Evolutionary conservation across 495 filamentous ascomycete genomes (phyloP).

Genomic region (Xylaria sp.): DNA sequence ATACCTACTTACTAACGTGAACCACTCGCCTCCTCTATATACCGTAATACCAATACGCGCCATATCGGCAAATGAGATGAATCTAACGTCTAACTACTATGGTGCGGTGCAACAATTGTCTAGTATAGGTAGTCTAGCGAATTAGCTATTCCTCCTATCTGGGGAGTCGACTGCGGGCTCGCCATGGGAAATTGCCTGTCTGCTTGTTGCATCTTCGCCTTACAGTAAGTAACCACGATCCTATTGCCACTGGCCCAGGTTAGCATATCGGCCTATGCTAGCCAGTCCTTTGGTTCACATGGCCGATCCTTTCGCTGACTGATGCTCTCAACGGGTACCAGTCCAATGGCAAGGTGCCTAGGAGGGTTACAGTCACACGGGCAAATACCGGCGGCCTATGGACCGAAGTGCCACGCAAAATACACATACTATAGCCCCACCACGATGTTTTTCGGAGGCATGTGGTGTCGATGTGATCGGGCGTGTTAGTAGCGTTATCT

Average conservation of each 20-base stretch:
- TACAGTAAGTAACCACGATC: conserved; percentile 26
- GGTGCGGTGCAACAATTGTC: not conserved
- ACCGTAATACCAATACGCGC: not conserved
- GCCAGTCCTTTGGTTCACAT: conserved; percentile 43
- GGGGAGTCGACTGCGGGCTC: not conserved
- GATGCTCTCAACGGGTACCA: conserved; percentile 32
- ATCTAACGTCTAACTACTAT: not conserved
- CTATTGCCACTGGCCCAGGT: conserved; percentile 1
- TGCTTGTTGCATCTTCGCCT: conserved; percentile 27
- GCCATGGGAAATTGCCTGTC: conserved; percentile 24
- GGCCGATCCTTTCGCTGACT: conserved; percentile 29
- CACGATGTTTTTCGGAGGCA: conserved; percentile 9
- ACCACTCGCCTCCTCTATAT: not conserved
- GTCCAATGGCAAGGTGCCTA: conserved; percentile 34
- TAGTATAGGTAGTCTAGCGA: not conserved
- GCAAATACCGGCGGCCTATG: conserved; percentile 13
- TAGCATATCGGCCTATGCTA: conserved; percentile 27
- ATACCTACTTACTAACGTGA: not conserved
- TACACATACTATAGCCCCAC: conserved; percentile 29
- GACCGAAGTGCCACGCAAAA: not conserved
- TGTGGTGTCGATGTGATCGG: conserved; percentile 28
- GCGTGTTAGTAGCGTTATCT: conserved; percentile 27
- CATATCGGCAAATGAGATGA: conserved; percentile 15
- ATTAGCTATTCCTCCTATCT: conserved; percentile 3
- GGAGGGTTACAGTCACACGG: conserved; percentile 37